Conservation (phyloP, 371 early-diverging fungal species). For the Mucor piriformis region DNA sequence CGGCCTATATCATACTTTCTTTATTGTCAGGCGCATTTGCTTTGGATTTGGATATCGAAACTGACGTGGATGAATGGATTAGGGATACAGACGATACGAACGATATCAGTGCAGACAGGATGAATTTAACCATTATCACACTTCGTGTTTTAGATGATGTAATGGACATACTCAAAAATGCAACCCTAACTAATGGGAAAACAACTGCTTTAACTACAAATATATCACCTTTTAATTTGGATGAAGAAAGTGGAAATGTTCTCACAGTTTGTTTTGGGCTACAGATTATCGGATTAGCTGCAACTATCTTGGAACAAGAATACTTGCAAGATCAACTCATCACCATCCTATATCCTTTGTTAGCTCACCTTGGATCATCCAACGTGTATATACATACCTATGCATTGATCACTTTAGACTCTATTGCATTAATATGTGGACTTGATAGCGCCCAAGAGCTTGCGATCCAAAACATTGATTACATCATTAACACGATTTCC, state of each 20-base stretch:
- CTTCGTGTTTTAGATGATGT: constrained; percentile 27
- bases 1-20: constrained; percentile 51
- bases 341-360: constrained; percentile 57
- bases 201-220: constrained; percentile 8
- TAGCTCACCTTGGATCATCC: constrained; percentile 56
- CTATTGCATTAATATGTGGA: constrained; percentile 39
- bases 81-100: not conserved
- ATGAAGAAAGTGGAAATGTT: constrained; percentile 28
- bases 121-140: constrained; percentile 9
- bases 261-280: constrained; percentile 37
- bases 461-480: constrained; percentile 63
- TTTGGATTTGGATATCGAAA: not conserved
- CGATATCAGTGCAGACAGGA: not conserved
- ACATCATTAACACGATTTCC: constrained; percentile 62
- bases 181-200: constrained; percentile 3
- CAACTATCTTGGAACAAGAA: constrained; percentile 23
- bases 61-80: constrained; percentile 10
- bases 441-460: constrained; percentile 36
- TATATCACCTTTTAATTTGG: constrained; percentile 7
- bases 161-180: constrained; percentile 18
- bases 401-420: constrained; percentile 43
- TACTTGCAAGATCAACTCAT: constrained; percentile 48
- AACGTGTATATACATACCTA: constrained; percentile 42
- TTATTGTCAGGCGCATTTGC: constrained; percentile 39
- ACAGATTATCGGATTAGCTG: constrained; percentile 33